Evolutionary conservation across 2,329 filamentous ascomycete genomes (phyloP), one percentile per base, ranked within the genome.

Genomic region (Dactylellina drechsleri): DNA sequence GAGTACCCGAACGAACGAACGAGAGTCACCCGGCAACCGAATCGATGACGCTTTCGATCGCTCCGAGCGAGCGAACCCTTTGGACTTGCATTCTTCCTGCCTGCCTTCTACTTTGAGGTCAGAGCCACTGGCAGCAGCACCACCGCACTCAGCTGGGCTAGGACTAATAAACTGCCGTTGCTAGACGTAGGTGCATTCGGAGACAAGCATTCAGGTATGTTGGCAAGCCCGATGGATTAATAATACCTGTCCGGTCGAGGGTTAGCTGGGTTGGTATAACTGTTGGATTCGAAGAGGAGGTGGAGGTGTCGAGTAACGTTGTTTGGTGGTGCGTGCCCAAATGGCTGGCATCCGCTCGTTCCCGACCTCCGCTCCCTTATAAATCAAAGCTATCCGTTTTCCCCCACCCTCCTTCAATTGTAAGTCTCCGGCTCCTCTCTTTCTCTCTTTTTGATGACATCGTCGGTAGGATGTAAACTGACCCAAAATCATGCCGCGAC

Each of bases 291-390:
- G 23, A 36, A 10, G 31, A 36, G 31, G 31, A 36, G 31, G 31
- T 36, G 31, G 31, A n/a, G n/a, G 2, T 36, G 31, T 36, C 31
- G 10, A 10, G 31, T 36, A 36, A 36, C 31, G 31, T 36, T 36
- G 31, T 23, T 23, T 23, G 23, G 23, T 23, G 23, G 23, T 36
- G 31, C 36, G 16, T 16, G 54, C 16, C 54, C 36, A 47, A 47
- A 6, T n/a, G 6, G 13, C 13, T 23, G 20, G 52, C 31, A 49
- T 57, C 61, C 61, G 61, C 40, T 66, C 61, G 61, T 60, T 52
- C n/a, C 28, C 40, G 23, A 2, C 56, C 12, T 28, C 7, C 31
- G 6, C 52, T 18, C 4, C n/a, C 40, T 41, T 57, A 57, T 57
- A 57, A 41, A 57, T 57, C 12, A n/a, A 23, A 28, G 23, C 18